Evolutionary conservation across 768 basidiomycete species (phyloP), one percentile per base, ranked within the genome.

Genomic region (Cystofilobasidium bisporidii): DNA sequence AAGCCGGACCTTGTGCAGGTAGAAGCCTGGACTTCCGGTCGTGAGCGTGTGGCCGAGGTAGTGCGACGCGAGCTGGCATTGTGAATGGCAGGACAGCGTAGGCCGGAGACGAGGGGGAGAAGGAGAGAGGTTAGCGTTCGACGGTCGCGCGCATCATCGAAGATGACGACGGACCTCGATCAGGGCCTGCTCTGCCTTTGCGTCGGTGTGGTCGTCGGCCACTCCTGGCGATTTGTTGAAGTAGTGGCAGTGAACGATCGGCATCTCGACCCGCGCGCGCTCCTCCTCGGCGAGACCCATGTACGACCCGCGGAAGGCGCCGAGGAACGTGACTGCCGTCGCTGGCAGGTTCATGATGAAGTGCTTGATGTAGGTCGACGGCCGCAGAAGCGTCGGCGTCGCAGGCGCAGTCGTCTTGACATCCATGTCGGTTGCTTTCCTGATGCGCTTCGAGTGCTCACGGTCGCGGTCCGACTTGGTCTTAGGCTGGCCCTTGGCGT

Each of bases 271-370:
- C 71, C 78, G 79, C 70, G 81, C 78, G 6, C 79, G 79, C 75
- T 83, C 82, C 61, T 83, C 79, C 71, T 79, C 79, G 72, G 63
- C 10, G 28, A 79, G 72, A 5, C 79, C 74, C 6, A 78, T 74
- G 58, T 89, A 81, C 67, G 88, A 81, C 1, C 91, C 91, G 4
- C 83, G 83, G 79, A 90, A 96, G 1, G 89, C 89, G 73, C 88
- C 88, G 61, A 99, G 81, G 78, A 98, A 97, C 17, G 50, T 53
- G 64, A 97, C 84, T 0, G 93, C 96, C 30, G 87, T 86, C 72
- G 90, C 91, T 2, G 96, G 96, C 24, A 99, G 81, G 77, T 99
- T 99, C 92, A 99, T 94, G n/a, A 96, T 87, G 74, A 90, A 92
- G 75, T 96, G 94, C 17, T 84, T 79, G 71, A 96, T 84, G 53